Percentiles rank a stretch among this genome's conserved stretches.
Evolutionary conservation across 2,329 filamentous ascomycete genomes (phyloP).

Genomic region (Aspergillus sp.): DNA sequence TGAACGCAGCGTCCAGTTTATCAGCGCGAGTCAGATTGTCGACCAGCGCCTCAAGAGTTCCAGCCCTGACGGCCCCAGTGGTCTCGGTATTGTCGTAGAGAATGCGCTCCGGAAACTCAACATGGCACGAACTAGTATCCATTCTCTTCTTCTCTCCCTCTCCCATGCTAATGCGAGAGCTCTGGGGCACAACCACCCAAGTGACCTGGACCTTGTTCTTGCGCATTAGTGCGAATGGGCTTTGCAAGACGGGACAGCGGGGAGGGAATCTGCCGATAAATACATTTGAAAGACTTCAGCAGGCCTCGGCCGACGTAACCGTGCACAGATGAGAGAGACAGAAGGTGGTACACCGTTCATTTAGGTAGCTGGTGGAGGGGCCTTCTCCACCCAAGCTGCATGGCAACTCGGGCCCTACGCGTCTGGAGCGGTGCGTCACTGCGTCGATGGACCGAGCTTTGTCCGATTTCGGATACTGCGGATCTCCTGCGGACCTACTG

Average conservation of each 20-base stretch:
- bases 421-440: neutral
- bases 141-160: too few relatives aligned
- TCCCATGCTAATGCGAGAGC: too few relatives aligned
- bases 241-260: too few relatives aligned
- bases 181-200: too few relatives aligned
- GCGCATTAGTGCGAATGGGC: too few relatives aligned
- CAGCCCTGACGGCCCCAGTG: neutral
- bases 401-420: neutral
- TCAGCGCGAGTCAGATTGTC: conserved; percentile 92
- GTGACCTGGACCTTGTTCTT: too few relatives aligned
- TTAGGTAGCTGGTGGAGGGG: neutral
- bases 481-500: too few relatives aligned
- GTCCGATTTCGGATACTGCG: neutral
- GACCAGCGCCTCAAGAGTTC: conserved; percentile 70
- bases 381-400: neutral
- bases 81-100: neutral
- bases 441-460: neutral
- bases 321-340: neutral
- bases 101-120: neutral
- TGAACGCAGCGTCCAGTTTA: conserved; percentile 86
- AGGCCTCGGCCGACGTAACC: neutral
- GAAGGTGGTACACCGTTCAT: neutral
- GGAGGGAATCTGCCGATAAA: too few relatives aligned
- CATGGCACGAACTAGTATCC: neutral
- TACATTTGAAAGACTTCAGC: too few relatives aligned